These are phyloP conservation scores for Neospermospora avenae DNA, from an alignment of 2,329 filamentous ascomycete genomes.

Conservation along the genomic window DNA sequence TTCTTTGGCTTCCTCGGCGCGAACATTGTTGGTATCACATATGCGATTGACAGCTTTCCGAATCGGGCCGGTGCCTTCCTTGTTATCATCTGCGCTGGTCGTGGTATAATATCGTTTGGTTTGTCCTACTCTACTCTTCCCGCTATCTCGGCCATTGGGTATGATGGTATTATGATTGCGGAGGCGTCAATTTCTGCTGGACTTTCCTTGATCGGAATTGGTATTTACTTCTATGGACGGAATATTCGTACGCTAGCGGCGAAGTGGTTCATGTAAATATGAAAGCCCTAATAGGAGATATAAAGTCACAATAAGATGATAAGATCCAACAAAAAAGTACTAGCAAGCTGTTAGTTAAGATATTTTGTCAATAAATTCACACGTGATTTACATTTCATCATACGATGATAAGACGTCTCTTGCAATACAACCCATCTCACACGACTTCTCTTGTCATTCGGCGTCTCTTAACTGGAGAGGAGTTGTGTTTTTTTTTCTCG, in stretches of 20 bases:
- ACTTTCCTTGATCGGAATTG: not conserved
- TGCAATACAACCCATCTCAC: too few relatives aligned
- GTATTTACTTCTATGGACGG: not conserved
- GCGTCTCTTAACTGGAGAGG: too few relatives aligned
- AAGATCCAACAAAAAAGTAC: too few relatives aligned
- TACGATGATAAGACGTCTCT: too few relatives aligned
- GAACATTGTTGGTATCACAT: not conserved
- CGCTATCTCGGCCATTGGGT: not conserved
- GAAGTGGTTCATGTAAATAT: not conserved
- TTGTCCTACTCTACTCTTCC: not conserved
- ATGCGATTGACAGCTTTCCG: not conserved
- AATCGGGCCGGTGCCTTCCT: not conserved
- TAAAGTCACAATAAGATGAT: too few relatives aligned
- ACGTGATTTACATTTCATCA: too few relatives aligned
- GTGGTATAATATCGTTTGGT: constrained; percentile 1
- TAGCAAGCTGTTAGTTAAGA: too few relatives aligned
- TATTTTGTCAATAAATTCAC: too few relatives aligned
- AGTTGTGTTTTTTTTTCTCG: too few relatives aligned
- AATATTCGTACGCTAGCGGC: not conserved
- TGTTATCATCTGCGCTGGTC: not conserved
- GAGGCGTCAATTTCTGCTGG: not conserved
- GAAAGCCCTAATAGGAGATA: not conserved
- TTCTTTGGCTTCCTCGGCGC: constrained; percentile 5
- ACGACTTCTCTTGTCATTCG: too few relatives aligned
- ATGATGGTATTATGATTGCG: not conserved